phyloP scores from a whole-genome alignment of 2,329 filamentous ascomycete species.

The Dactylellina drechsleri region DNA sequence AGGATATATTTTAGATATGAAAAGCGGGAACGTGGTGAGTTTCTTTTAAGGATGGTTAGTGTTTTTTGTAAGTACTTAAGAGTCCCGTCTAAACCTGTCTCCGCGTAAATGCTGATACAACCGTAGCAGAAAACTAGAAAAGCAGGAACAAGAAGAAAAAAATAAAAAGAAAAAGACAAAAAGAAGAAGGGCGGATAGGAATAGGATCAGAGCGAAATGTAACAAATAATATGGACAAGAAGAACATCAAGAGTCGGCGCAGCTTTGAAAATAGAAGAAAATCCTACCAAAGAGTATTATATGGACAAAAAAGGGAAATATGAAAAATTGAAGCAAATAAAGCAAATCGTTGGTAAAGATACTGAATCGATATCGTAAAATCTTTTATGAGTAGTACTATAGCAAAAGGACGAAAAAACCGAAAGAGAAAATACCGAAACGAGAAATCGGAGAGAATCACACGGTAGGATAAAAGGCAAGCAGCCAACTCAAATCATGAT shows the following conservation, averaged over 20 bases:
- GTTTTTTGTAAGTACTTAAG: background rate
- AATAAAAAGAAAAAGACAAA: constrained; percentile 56
- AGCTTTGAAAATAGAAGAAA: background rate
- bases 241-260: constrained; percentile 18
- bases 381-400: background rate
- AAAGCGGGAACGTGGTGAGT: constrained; percentile 17
- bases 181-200: constrained; percentile 37
- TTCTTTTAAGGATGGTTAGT: constrained; percentile 8
- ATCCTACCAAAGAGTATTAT: background rate
- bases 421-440: background rate
- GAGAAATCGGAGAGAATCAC: background rate
- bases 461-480: constrained; percentile 4
- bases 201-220: constrained; percentile 8
- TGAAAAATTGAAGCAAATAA: constrained; percentile 57
- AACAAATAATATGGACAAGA: constrained; percentile 25
- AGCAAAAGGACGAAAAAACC: background rate
- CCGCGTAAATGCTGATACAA: constrained; percentile 59
- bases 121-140: constrained; percentile 60
- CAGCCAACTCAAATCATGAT: constrained; percentile 19
- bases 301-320: constrained; percentile 19
- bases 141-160: constrained; percentile 59
- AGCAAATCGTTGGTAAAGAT: constrained; percentile 19
- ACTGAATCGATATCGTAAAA: constrained; percentile 15
- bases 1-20: constrained; percentile 13
- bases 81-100: constrained; percentile 55